Percentiles rank a stretch among this genome's conserved stretches.
Evolutionary conservation across 2,329 filamentous ascomycete genomes (phyloP).

Genomic region (Diaporthe ampelina): DNA sequence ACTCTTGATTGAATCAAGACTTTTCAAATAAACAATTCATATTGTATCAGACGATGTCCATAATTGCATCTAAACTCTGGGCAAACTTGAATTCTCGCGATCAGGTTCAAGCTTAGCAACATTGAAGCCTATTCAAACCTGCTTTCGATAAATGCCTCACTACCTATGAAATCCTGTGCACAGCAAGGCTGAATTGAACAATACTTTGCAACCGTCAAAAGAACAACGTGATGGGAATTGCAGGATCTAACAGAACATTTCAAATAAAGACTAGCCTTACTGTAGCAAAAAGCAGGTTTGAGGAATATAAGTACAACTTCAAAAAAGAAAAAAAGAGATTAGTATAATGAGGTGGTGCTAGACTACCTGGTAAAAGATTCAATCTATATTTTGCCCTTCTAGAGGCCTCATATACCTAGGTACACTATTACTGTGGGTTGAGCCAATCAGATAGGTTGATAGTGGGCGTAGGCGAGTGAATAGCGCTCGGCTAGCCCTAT

Average conservation of each 20-base stretch:
- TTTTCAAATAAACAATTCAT: background rate
- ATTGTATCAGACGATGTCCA: background rate
- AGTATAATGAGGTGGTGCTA: background rate
- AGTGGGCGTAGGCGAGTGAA: no score
- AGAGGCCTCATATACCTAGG: no score
- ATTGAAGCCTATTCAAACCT: background rate
- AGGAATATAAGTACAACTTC: background rate
- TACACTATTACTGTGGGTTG: no score
- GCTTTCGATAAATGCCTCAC: no score
- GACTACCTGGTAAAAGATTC: background rate
- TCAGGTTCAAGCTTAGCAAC: background rate
- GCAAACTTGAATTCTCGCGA: background rate
- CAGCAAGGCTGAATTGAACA: background rate
- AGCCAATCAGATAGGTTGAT: no score
- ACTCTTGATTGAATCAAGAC: background rate
- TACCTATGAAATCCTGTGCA: background rate
- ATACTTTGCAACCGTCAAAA: fast-evolving
- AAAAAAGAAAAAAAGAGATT: background rate
- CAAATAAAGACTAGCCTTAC: background rate
- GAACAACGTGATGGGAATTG: background rate
- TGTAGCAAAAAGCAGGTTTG: background rate
- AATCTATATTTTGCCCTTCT: background rate
- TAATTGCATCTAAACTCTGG: no score
- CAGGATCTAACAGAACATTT: background rate
- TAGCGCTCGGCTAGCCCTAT: no score